Evolutionary conservation across 2,329 filamentous ascomycete genomes (phyloP).

Genomic region (Parastagonospora avenae): DNA sequence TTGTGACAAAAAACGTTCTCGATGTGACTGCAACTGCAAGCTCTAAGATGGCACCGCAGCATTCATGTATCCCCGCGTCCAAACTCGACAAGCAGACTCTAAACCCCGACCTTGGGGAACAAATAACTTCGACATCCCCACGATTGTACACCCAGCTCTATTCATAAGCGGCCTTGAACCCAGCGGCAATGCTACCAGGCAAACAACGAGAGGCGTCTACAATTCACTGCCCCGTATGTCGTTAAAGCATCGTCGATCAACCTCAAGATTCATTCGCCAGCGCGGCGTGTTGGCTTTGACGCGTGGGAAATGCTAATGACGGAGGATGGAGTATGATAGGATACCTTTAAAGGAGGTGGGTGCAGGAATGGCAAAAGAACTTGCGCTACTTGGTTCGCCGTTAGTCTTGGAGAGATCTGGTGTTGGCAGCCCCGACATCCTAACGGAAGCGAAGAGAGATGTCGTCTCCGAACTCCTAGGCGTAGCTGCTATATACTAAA

Average conservation of each 20-base stretch:
- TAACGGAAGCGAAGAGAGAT: constrained; percentile 58
- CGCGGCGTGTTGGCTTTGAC: constrained; percentile 56
- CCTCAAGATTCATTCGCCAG: constrained; percentile 52
- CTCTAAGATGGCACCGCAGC: too few species aligned
- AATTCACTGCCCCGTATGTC: constrained; percentile 53
- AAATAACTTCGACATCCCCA: constrained; percentile 58
- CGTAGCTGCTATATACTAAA: constrained; percentile 69
- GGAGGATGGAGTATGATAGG: too few species aligned
- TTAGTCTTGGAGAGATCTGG: constrained; percentile 67
- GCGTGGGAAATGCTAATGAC: constrained; percentile 60
- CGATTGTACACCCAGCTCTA: constrained; percentile 58
- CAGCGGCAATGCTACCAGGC: constrained; percentile 55
- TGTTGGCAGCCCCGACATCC: constrained; percentile 57
- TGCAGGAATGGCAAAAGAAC: not conserved
- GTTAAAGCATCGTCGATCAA: constrained; percentile 62
- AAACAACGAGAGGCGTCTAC: constrained; percentile 52
- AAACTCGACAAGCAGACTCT: too few species aligned
- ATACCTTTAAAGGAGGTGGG: constrained; percentile 59
- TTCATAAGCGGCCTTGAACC: constrained; percentile 57
- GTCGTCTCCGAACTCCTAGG: constrained; percentile 62
- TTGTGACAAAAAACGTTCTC: too few species aligned
- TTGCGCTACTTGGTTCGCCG: constrained; percentile 54
- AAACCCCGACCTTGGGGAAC: too few species aligned
- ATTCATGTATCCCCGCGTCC: too few species aligned
- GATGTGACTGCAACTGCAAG: too few species aligned